Evolutionary conservation across 805 yeast species (phyloP).

Genomic region (Ogataea trehalophila): DNA sequence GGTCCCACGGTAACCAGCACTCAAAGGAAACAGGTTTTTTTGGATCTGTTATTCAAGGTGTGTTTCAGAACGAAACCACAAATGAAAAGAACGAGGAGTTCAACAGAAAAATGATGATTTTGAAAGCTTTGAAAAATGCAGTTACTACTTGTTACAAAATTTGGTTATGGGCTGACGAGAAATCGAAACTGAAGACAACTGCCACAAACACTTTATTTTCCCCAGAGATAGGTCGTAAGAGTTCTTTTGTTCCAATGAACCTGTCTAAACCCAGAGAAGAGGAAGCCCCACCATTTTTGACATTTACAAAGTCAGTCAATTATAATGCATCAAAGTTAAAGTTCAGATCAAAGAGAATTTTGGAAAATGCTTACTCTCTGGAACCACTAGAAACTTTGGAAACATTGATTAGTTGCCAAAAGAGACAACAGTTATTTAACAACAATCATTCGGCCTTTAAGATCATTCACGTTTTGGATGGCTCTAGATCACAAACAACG

Average conservation of each 20-base stretch:
- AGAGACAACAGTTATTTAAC: conserved; percentile 15
- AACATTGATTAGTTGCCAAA: conserved; percentile 42
- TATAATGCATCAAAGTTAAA: conserved; percentile 58
- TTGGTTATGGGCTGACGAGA: conserved; percentile 66
- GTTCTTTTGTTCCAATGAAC: conserved; percentile 7
- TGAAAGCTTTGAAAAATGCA: conserved; percentile 61
- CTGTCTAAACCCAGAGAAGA: conserved; percentile 6
- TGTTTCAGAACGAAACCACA: conserved; percentile 68
- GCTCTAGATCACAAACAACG: conserved; percentile 72
- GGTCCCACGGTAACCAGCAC: conserved; percentile 5
- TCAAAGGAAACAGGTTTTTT: conserved; percentile 47
- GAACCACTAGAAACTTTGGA: conserved; percentile 76
- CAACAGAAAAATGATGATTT: conserved; percentile 49
- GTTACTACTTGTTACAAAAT: conserved; percentile 50
- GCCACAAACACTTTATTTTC: conserved; percentile 6
- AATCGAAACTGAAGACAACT: conserved; percentile 19
- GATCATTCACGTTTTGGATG: conserved; percentile 74
- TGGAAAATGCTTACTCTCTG: conserved; percentile 58
- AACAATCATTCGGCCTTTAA: conserved; percentile 41
- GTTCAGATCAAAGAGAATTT: conserved; percentile 58
- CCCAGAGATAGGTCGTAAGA: conserved; percentile 13
- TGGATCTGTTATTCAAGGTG: conserved; percentile 71
- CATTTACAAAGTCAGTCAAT: conserved; percentile 32
- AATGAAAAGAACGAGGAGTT: conserved; percentile 44
- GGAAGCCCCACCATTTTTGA: conserved; percentile 19